These are phyloP conservation scores for Acacia crassicarpa DNA, from an alignment of 306 rosid genomes.

Conservation along the genomic window DNA sequence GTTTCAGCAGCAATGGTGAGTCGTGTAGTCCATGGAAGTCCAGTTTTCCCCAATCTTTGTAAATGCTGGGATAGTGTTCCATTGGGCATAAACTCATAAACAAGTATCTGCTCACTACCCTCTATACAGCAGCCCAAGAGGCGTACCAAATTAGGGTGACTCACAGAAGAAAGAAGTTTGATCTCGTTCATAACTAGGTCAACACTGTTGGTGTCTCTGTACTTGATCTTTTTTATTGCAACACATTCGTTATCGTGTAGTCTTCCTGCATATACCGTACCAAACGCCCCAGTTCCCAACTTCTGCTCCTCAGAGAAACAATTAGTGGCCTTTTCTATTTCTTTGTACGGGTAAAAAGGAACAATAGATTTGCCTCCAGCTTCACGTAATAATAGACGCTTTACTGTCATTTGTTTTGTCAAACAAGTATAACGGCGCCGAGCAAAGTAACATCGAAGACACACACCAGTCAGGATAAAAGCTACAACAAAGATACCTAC, in stretches of 20 bases:
- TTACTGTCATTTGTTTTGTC: slow-evolving; percentile 60
- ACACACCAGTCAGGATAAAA: slow-evolving; percentile 49
- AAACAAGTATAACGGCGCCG: slow-evolving; percentile 70
- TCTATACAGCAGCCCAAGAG: slow-evolving; percentile 96
- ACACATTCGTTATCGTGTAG: slow-evolving; percentile 75
- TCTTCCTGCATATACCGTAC: slow-evolving; percentile 88
- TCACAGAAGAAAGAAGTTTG: slow-evolving; percentile 87
- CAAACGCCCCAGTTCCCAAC: slow-evolving; percentile 97
- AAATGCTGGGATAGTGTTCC: slow-evolving; percentile 90
- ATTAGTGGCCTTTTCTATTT: slow-evolving; percentile 76
- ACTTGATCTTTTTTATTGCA: slow-evolving; percentile 83
- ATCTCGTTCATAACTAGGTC: slow-evolving; percentile 97
- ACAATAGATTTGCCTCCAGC: slow-evolving; percentile 82
- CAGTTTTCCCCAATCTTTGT: slow-evolving; percentile 64
- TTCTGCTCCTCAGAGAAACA: slow-evolving; percentile 70
- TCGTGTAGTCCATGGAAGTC: slow-evolving; percentile 86
- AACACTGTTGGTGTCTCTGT: slow-evolving; percentile 76
- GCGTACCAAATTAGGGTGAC: slow-evolving; percentile 92
- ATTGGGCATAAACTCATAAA: slow-evolving; percentile 88
- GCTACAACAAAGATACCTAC: slow-evolving; percentile 61
- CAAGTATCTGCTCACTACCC: slow-evolving; percentile 86
- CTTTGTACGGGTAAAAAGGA: slow-evolving; percentile 72
- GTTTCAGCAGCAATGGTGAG: slow-evolving; percentile 92
- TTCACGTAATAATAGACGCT: slow-evolving; percentile 66
- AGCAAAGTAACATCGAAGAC: slow-evolving; percentile 50